Conservation (phyloP, 2,329 filamentous ascomycete genomes). For the Sclerotinia sclerotiorum region DNA sequence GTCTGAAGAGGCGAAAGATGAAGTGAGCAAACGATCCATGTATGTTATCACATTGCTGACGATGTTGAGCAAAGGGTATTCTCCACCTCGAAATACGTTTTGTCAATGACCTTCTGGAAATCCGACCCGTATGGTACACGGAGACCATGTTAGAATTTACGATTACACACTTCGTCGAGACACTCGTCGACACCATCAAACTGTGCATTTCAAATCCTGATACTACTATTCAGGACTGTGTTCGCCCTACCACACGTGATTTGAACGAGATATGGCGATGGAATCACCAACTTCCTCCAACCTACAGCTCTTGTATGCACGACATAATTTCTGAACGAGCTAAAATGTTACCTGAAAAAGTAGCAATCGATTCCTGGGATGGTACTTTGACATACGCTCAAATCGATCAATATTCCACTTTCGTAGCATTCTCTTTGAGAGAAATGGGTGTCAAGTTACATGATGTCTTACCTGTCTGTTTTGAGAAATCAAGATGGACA, state of each 20-base stretch:
- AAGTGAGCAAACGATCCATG: slow-evolving; percentile 31
- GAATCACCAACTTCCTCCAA: slow-evolving; percentile 48
- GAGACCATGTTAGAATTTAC: slow-evolving; percentile 42
- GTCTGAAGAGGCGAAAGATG: slow-evolving; percentile 30
- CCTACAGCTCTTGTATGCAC: slow-evolving; percentile 39
- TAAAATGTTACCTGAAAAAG: slow-evolving; percentile 26
- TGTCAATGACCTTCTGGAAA: slow-evolving; percentile 36
- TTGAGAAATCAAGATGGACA: slow-evolving; percentile 39
- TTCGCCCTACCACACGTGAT: slow-evolving; percentile 44
- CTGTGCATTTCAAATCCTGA: slow-evolving; percentile 40
- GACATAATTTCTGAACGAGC: slow-evolving; percentile 30
- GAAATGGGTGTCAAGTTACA: slow-evolving; percentile 26
- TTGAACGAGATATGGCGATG: slow-evolving; percentile 49
- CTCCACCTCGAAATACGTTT: slow-evolving; percentile 18
- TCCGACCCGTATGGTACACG: slow-evolving; percentile 46
- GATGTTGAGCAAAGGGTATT: slow-evolving; percentile 9
- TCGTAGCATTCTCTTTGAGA: slow-evolving; percentile 31
- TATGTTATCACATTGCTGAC: slow-evolving; percentile 6
- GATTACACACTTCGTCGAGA: slow-evolving; percentile 45
- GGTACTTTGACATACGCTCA: slow-evolving; percentile 32
- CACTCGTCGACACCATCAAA: slow-evolving; percentile 45
- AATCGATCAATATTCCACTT: slow-evolving; percentile 32
- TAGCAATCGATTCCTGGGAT: slow-evolving; percentile 35
- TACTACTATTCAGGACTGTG: slow-evolving; percentile 39
- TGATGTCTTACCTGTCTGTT: slow-evolving; percentile 36